Evolutionary conservation across 306 rosid genomes (phyloP), one percentile per base, ranked within the genome.

Genomic region (Cucumis hystrix): DNA sequence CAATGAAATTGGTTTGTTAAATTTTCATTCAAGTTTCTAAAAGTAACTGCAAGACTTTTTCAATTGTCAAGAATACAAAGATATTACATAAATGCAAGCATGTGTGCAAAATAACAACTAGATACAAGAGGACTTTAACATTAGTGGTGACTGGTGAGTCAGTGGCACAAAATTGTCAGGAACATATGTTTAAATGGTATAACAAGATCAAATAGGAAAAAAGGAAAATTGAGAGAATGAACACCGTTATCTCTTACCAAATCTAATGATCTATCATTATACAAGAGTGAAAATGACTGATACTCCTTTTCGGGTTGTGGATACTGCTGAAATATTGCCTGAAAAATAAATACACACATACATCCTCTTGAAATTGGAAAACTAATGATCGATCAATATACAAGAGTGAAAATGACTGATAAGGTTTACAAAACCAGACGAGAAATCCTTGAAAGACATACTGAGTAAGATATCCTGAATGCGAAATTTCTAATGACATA

Each of bases 291-390:
- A 89, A 95, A 95, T 10, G 99, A 95, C 74, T 95, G 99, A 87
- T 95, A 95, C 84, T 95, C 99, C 86, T 92, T 95, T 78, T 92
- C 97, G 79, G 99, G 99, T 79, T 91, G 90, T 68, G 97, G 99
- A 83, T 92, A 89, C 87, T 96, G 91, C 85, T 89, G 97, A 84
- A 95, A 95, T 77, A 88, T 89, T 80, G 97, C 97, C 99, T 95
- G 92, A 78, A 85, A 70, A 77, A 73, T 68, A 80, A 74, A 72
- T 68, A 35, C 80, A 82, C 30, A 59, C 72, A 88, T 55, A 78
- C 60, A 78, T 59, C 57, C 40, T 67, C 51, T 58, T 43, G 39
- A 68, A 81, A 40, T 72, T 43, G 80, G 81, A 76, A 85, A 77
- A 82, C 35, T 51, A 37, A 79, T 23, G 25, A 23, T 23, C 25